Evolutionary conservation across 23 red algal genomes (phyloP).

Genomic region (Chondrus crispus): DNA sequence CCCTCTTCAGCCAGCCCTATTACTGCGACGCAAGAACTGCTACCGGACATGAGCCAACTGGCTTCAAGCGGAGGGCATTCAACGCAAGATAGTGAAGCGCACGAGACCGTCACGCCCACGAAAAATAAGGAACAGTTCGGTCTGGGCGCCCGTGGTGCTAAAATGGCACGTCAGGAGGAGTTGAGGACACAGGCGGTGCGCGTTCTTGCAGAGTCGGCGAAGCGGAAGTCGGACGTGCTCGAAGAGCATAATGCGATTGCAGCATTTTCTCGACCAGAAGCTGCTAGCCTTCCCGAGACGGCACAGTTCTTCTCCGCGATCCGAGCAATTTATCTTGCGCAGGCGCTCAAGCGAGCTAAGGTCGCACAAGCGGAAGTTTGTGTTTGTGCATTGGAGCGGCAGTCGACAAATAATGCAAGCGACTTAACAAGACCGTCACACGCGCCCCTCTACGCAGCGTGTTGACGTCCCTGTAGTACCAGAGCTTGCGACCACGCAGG

Average conservation of each 20-base stretch:
- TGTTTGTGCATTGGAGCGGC: too few species aligned
- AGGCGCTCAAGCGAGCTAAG: background rate
- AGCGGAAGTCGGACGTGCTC: background rate
- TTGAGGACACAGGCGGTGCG: background rate
- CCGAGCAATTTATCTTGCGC: background rate
- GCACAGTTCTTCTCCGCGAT: background rate
- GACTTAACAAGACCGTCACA: too few species aligned
- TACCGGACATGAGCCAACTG: too few species aligned
- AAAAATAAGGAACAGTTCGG: background rate
- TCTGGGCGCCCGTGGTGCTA: background rate
- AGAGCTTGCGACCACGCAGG: too few species aligned
- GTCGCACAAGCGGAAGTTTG: background rate
- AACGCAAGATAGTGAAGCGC: too few species aligned
- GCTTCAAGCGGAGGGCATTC: too few species aligned
- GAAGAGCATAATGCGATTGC: background rate
- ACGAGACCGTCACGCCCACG: too few species aligned
- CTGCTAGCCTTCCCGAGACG: background rate
- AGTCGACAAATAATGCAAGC: too few species aligned
- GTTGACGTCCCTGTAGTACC: too few species aligned
- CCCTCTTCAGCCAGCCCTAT: too few species aligned
- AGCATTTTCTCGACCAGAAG: background rate
- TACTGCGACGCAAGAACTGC: too few species aligned
- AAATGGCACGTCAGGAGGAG: background rate
- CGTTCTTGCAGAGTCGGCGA: background rate
- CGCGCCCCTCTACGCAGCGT: too few species aligned